Conservation (phyloP, 179 eudicot genomes). For the Monotropa hypopitys region DNA sequence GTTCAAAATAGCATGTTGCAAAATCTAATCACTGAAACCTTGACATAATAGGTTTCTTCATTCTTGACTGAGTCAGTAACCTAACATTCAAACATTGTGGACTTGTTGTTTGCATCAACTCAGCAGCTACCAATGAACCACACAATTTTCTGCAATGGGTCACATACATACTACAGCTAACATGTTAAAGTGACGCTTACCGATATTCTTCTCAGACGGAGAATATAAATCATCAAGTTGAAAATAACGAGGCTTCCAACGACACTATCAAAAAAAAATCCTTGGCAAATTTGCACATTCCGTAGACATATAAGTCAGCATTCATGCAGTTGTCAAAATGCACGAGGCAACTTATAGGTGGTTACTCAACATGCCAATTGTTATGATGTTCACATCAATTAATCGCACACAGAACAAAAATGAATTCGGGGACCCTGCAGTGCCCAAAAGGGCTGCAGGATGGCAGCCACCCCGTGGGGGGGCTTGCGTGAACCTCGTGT, state of each 20-base stretch:
- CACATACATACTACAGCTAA: not conserved
- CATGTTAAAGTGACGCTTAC: slow-evolving; percentile 2
- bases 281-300: slow-evolving; percentile 6
- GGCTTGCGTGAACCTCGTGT: too few species aligned
- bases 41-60: not conserved
- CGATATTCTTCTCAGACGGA: not conserved
- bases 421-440: too few species aligned
- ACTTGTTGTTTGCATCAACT: not conserved
- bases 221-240: slow-evolving; percentile 9
- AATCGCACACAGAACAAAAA: too few species aligned
- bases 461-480: too few species aligned
- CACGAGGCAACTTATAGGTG: not conserved
- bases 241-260: slow-evolving; percentile 9
- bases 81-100: not conserved
- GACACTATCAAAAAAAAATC: slow-evolving; percentile 17
- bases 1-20: not conserved
- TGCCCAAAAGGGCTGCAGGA: too few species aligned
- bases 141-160: not conserved
- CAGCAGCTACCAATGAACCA: not conserved
- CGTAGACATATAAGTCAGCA: not conserved
- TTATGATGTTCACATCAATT: not conserved
- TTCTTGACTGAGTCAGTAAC: not conserved
- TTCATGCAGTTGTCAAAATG: not conserved
- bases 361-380: not conserved
- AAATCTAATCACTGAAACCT: not conserved